Percentiles rank a stretch among this genome's conserved stretches.
These are phyloP conservation scores for Salicornia ramosissima DNA, from an alignment of 148 eudicot species.

Conservation along the genomic window DNA sequence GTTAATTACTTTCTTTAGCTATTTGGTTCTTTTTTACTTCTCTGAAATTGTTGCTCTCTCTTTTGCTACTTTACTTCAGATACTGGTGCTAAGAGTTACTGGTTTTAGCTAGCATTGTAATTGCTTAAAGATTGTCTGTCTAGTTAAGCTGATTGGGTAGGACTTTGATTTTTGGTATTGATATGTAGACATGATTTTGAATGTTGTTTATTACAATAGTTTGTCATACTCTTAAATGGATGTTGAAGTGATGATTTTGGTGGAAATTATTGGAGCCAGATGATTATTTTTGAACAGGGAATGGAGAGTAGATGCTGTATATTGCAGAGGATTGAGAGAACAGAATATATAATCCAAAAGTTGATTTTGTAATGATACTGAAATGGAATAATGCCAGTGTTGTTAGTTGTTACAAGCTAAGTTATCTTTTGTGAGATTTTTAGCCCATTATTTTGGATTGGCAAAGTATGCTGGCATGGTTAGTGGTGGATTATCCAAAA, in stretches of 20 bases:
- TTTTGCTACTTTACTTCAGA: too few species aligned
- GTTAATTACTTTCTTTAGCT: constrained; percentile 29
- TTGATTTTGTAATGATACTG: background rate
- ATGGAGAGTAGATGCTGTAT: background rate
- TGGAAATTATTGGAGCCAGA: background rate
- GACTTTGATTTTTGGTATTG: background rate
- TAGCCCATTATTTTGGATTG: background rate
- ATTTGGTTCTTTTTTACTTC: background rate
- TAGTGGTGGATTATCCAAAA: too few species aligned
- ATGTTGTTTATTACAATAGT: background rate
- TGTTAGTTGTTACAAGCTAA: background rate
- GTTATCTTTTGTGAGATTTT: background rate
- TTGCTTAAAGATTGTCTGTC: background rate
- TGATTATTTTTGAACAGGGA: too few species aligned
- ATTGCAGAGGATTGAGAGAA: background rate
- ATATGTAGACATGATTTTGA: background rate
- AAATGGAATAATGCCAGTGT: background rate
- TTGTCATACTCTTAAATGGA: background rate
- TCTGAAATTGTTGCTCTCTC: background rate
- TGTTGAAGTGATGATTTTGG: background rate
- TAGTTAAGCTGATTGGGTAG: background rate
- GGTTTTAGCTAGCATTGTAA: background rate
- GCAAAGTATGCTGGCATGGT: background rate
- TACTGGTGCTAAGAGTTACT: background rate
- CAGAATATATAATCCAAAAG: background rate